Evolutionary conservation across 2,329 filamentous ascomycete genomes (phyloP).

Genomic region (Alternaria metachromatica): DNA sequence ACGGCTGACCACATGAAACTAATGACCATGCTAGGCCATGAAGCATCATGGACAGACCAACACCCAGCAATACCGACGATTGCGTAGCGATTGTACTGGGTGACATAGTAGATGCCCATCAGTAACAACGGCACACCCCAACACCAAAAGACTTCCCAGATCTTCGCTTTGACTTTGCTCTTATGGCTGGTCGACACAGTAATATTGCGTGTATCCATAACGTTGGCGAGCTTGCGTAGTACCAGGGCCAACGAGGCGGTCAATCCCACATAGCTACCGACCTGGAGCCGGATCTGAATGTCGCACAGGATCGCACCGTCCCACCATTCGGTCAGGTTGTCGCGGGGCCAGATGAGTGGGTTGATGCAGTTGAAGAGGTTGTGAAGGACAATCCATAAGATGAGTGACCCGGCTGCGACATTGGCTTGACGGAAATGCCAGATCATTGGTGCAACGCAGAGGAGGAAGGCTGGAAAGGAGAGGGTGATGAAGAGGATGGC

Average conservation of each 20-base stretch:
- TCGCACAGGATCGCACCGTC: conserved; percentile 68
- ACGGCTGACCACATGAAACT: conserved; percentile 63
- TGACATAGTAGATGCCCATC: conserved; percentile 64
- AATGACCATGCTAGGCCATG: conserved; percentile 64
- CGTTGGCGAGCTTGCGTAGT: conserved; percentile 64
- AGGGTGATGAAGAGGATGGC: conserved; percentile 57
- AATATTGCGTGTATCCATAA: conserved; percentile 65
- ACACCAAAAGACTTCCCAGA: conserved; percentile 64
- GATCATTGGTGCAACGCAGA: conserved; percentile 63
- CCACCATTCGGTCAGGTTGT: conserved; percentile 63
- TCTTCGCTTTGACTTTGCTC: conserved; percentile 55
- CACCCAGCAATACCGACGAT: conserved; percentile 68
- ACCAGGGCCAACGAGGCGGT: conserved; percentile 64
- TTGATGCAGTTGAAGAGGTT: conserved; percentile 68
- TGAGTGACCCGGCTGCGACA: conserved; percentile 63
- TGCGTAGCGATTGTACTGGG: conserved; percentile 65
- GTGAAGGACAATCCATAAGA: conserved; percentile 62
- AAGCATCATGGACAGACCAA: conserved; percentile 59
- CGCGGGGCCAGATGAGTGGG: conserved; percentile 68
- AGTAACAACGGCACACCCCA: conserved; percentile 62
- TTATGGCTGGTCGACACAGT: conserved; percentile 59
- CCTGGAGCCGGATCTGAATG: conserved; percentile 65
- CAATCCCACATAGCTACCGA: conserved; percentile 60
- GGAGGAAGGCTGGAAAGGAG: conserved; percentile 57
- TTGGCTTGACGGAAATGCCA: conserved; percentile 69